Evolutionary conservation across 2,329 filamentous ascomycete genomes (phyloP), one percentile per base, ranked within the genome.

Genomic region (Cladosporium sp.): DNA sequence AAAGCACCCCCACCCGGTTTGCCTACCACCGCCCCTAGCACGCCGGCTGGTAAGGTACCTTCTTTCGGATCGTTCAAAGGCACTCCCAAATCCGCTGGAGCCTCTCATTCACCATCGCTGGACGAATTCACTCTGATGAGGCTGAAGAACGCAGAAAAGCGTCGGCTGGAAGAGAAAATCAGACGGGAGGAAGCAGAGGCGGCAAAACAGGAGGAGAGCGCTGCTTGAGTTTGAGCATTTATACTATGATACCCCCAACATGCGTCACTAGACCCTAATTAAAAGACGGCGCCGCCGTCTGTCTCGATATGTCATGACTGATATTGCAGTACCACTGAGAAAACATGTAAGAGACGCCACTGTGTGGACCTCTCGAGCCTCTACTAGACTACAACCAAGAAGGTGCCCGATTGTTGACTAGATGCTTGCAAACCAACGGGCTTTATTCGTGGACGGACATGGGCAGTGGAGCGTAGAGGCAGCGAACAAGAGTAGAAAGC

Each of bases 101-200:
- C 75, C 66, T 38, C 24, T 24, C 24, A 24, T 24, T 24, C 24
- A 24, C 24, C 24, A 24, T 24, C 24, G 24, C 24, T 24, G 24
- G 77, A 82, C 64, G 80, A 83, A 59, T 72, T 79, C 1, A 81
- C 78, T 3, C 78, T 82, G 77, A 82, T 82, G 65, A 74, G 79
- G 26, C 66, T 82, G 55, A 82, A 79, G 69, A 77, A 78, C 44
- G 80, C 80, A 1, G 80, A 83, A 71, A 80, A 80, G 70, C 76
- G 75, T 68, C 71, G 77, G 21, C 38, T 82, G 41, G 80, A 82
- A 60, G 81, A 81, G 58, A 78, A 82, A 69, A 80, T 82, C 18
- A 71, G 78, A 44, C 72, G 73, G 57, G 72, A 79, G 49, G 80
- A 82, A 66, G 69, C 66, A 14, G 66, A 62, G 21, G 66, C 55